Evolutionary conservation across 176 grass and related monocot species (phyloP).

Genomic region (Puccinellia tenuiflora): DNA sequence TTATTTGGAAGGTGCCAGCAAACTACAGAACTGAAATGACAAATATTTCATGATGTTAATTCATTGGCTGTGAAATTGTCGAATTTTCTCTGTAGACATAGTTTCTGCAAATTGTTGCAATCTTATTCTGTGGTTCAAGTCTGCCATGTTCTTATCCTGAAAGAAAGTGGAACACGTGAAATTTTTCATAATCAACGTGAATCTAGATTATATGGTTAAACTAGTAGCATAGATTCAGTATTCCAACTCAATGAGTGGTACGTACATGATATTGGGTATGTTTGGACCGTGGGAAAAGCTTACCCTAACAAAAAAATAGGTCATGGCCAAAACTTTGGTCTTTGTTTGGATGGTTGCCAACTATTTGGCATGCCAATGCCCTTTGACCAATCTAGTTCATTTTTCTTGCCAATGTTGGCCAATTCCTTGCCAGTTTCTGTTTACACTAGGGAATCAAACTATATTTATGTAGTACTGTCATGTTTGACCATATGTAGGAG

Average conservation of each 20-base stretch:
- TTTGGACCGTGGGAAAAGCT: not conserved
- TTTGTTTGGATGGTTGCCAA: not conserved
- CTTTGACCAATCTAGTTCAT: not conserved
- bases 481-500: not conserved
- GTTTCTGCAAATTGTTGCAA: not conserved
- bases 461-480: not conserved
- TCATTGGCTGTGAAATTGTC: not conserved
- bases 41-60: not conserved
- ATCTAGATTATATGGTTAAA: not conserved
- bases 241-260: not conserved
- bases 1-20: not conserved
- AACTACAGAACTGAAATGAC: not conserved
- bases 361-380: not conserved
- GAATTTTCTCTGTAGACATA: not conserved
- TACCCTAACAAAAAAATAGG: too few relatives aligned
- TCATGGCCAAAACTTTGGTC: not conserved
- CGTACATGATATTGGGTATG: not conserved
- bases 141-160: not conserved
- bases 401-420: not conserved
- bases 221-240: not conserved
- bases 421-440: not conserved
- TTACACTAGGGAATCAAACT: not conserved
- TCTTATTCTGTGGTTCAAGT: conserved; percentile 1
- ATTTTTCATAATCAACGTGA: not conserved
- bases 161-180: not conserved